phyloP scores from a whole-genome alignment of 192 early-diverging fungal genomes.

The Cetraspora pellucida region DNA sequence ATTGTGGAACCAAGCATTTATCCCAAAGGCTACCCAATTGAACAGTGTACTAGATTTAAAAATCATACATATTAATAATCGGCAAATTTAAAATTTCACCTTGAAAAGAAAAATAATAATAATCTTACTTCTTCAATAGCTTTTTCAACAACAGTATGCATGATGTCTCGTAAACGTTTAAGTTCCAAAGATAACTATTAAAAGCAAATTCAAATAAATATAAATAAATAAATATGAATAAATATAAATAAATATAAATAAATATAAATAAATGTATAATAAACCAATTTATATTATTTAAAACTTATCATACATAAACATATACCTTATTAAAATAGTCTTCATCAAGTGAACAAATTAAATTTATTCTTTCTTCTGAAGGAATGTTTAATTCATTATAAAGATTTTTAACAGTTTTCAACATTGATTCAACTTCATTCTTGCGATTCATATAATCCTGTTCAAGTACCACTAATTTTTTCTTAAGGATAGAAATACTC shows the following conservation, averaged over 20 bases:
- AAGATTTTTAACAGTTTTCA: background rate
- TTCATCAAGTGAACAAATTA: slow-evolving; percentile 26
- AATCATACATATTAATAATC: background rate
- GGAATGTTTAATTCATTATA: slow-evolving; percentile 31
- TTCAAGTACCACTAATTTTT: slow-evolving; percentile 13
- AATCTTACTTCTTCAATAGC: slow-evolving; percentile 27
- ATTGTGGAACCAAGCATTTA: slow-evolving; percentile 34
- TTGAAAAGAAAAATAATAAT: background rate
- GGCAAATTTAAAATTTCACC: background rate
- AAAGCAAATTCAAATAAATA: background rate
- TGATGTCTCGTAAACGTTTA: slow-evolving; percentile 26
- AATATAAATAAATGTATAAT: background rate
- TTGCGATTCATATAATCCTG: slow-evolving; percentile 19
- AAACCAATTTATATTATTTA: background rate
- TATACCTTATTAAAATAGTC: slow-evolving; percentile 27
- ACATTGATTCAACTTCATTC: background rate
- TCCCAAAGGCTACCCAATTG: slow-evolving; percentile 35
- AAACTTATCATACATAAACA: background rate
- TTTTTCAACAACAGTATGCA: slow-evolving; percentile 20
- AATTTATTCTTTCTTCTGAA: background rate
- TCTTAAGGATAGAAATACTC: background rate
- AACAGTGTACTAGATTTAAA: slow-evolving; percentile 1
- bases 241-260: background rate
- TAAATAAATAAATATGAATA: background rate
- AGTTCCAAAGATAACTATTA: background rate